Percentiles rank a stretch among this genome's conserved stretches.
These are phyloP conservation scores for Apiospora saccharicola DNA, from an alignment of 2,329 filamentous ascomycete species.

Conservation along the genomic window DNA sequence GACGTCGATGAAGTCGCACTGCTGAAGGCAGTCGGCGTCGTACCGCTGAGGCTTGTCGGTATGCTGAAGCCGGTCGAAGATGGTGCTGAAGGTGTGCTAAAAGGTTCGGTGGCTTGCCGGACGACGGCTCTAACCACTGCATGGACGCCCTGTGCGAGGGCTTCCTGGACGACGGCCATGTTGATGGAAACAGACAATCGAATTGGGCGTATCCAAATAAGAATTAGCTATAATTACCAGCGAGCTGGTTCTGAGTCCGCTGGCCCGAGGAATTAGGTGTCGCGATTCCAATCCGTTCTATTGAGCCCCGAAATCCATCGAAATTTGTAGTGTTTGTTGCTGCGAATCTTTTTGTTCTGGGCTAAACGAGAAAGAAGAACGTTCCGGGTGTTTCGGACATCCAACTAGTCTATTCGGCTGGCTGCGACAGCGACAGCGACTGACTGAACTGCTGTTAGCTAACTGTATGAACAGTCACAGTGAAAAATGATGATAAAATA, in stretches of 20 bases:
- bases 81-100: slow-evolving; percentile 19
- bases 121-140: slow-evolving; percentile 47
- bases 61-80: slow-evolving; percentile 6
- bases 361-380: not conserved
- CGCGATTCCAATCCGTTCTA: slow-evolving; percentile 11
- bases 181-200: not conserved
- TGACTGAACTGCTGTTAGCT: slow-evolving; percentile 4
- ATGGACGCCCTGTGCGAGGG: slow-evolving; percentile 46
- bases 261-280: slow-evolving; percentile 1
- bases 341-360: slow-evolving; percentile 18
- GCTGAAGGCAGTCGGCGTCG: slow-evolving; percentile 4
- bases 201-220: not conserved
- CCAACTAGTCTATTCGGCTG: not conserved
- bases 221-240: slow-evolving; percentile 4
- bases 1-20: not conserved
- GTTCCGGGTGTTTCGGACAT: not conserved
- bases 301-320: slow-evolving; percentile 2
- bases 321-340: slow-evolving; percentile 3
- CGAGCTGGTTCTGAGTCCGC: not conserved
- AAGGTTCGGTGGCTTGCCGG: slow-evolving; percentile 33
- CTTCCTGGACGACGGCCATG: slow-evolving; percentile 43
- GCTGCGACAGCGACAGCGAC: slow-evolving; percentile 14
- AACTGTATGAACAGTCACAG: not conserved
- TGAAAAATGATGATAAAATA: not conserved
- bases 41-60: not conserved